These are phyloP conservation scores for Paecilomyces variotii DNA, from an alignment of 2,329 filamentous ascomycete species.

Conservation along the genomic window DNA sequence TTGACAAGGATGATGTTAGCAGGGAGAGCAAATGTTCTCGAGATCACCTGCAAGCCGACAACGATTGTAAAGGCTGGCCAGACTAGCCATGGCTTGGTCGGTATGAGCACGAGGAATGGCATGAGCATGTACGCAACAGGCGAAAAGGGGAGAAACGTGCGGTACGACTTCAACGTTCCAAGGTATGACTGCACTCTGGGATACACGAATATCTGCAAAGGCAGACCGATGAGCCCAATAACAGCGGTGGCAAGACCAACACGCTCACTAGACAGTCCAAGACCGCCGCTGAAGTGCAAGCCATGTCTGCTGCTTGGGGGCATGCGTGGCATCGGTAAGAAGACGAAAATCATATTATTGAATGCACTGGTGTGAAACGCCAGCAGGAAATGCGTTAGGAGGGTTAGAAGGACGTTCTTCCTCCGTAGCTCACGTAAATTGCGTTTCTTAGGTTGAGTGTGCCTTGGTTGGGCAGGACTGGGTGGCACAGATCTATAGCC, in stretches of 20 bases:
- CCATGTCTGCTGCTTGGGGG: slow-evolving; percentile 31
- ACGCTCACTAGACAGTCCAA: slow-evolving; percentile 62
- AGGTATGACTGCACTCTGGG: slow-evolving; percentile 58
- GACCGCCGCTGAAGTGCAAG: slow-evolving; percentile 60
- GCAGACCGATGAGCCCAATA: slow-evolving; percentile 67
- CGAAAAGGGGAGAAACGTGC: slow-evolving; percentile 61
- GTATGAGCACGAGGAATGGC: slow-evolving; percentile 64
- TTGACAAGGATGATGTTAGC: slow-evolving; percentile 53
- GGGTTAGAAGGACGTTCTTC: slow-evolving; percentile 46
- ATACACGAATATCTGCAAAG: slow-evolving; percentile 64
- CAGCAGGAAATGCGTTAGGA: slow-evolving; percentile 60
- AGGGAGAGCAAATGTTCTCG: slow-evolving; percentile 61
- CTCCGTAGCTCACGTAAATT: slow-evolving; percentile 47
- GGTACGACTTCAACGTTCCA: slow-evolving; percentile 61
- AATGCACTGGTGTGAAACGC: slow-evolving; percentile 70
- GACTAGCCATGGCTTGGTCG: slow-evolving; percentile 45
- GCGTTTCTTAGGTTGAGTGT: slow-evolving; percentile 33
- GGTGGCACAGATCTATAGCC: slow-evolving; percentile 15
- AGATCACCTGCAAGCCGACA: slow-evolving; percentile 61
- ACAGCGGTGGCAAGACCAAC: slow-evolving; percentile 74
- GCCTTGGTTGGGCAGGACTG: slow-evolving; percentile 14
- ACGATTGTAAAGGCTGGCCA: slow-evolving; percentile 60
- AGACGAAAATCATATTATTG: slow-evolving; percentile 67
- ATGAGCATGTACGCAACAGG: slow-evolving; percentile 61
- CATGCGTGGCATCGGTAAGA: slow-evolving; percentile 63